Conservation (phyloP, 1,139 yeast species). For the Maudiozyma humilis region DNA sequence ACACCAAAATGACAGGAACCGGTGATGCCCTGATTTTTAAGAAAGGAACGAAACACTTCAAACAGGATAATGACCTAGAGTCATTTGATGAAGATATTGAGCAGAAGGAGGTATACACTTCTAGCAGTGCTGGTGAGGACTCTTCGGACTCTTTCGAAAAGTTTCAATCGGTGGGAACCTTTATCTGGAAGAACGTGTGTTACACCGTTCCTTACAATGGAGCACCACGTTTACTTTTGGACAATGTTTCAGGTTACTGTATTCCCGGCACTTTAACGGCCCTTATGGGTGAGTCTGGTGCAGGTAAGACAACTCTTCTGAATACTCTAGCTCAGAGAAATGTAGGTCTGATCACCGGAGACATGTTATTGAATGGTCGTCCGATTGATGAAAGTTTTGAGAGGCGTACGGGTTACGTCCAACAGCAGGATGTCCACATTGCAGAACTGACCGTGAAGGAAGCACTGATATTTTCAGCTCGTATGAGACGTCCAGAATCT, state of each 20-base stretch:
- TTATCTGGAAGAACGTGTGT: conserved; percentile 39
- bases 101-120: conserved; percentile 14
- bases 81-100: conserved; percentile 15
- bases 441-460: conserved; percentile 49
- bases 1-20: conserved; percentile 35
- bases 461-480: conserved; percentile 46
- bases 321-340: conserved; percentile 49
- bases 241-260: conserved; percentile 48
- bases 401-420: conserved; percentile 54
- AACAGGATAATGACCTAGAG: conserved; percentile 14
- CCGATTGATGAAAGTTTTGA: conserved; percentile 42
- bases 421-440: conserved; percentile 53
- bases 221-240: conserved; percentile 36
- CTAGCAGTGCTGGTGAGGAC: conserved; percentile 11
- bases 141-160: conserved; percentile 17
- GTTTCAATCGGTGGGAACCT: conserved; percentile 25
- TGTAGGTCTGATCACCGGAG: conserved; percentile 50
- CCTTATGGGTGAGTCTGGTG: conserved; percentile 66
- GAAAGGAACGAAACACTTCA: conserved; percentile 23
- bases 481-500: conserved; percentile 43
- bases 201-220: conserved; percentile 34
- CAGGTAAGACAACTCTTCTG: conserved; percentile 60
- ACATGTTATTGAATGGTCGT: conserved; percentile 47
- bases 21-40: conserved; percentile 39
- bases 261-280: conserved; percentile 50